Percentiles rank a stretch among this genome's conserved stretches.
phyloP scores from a whole-genome alignment of 1,284 basidiomycete genomes.

The Trichosporon coremiiforme region DNA sequence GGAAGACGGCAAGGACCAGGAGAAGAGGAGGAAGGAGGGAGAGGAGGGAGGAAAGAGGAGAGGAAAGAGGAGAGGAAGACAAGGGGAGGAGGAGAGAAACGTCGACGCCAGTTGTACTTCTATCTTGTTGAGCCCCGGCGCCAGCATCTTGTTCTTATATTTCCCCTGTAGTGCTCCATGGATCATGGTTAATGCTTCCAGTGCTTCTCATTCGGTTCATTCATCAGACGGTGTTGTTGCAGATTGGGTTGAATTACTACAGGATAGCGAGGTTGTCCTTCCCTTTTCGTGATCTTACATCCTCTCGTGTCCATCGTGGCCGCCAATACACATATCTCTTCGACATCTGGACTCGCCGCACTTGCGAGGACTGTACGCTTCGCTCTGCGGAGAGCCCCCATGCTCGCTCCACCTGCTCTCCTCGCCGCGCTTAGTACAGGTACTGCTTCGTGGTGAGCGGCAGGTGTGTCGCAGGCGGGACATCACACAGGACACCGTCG shows the following conservation, averaged over 20 bases:
- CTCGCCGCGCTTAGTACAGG: conserved; percentile 40
- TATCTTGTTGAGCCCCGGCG: neutral
- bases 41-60: neutral
- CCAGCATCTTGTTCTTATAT: neutral
- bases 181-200: neutral
- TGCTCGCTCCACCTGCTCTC: neutral
- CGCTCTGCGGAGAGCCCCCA: neutral
- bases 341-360: too few species aligned
- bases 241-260: conserved; percentile 1
- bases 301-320: too few species aligned
- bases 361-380: neutral
- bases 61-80: too few species aligned
- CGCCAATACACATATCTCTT: neutral
- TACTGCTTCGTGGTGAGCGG: conserved; percentile 69
- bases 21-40: neutral
- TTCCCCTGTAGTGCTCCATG: conserved; percentile 1
- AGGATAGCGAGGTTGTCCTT: neutral
- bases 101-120: neutral
- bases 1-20: too few species aligned
- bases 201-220: neutral
- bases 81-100: neutral
- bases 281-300: neutral
- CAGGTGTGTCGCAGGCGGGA: conserved; percentile 71
- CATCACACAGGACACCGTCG: conserved; percentile 74
- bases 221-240: neutral